These are phyloP conservation scores for Synchytrium microbalum DNA, from an alignment of 371 early-diverging fungal species.

Conservation along the genomic window DNA sequence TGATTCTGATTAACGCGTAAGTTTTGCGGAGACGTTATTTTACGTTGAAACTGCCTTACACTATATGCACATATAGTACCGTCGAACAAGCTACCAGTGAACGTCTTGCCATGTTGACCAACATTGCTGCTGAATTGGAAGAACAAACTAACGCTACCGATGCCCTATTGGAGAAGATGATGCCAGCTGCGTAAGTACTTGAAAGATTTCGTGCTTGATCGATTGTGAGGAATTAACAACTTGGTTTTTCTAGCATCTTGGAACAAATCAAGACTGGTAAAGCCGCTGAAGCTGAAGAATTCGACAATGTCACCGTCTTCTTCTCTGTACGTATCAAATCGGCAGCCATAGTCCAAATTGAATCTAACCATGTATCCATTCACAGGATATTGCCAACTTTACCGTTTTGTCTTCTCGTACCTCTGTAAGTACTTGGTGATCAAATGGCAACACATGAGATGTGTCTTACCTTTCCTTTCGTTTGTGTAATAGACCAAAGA, in stretches of 20 bases:
- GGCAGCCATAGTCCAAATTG: too few relatives aligned
- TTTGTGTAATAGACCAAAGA: conserved; percentile 26
- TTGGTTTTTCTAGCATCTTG: conserved; percentile 15
- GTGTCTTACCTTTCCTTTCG: too few relatives aligned
- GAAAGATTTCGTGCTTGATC: too few relatives aligned
- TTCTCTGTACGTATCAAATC: too few relatives aligned
- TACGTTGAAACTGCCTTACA: too few relatives aligned
- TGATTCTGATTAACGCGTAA: conserved; percentile 19
- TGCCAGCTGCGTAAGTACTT: too few relatives aligned
- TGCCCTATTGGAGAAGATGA: conserved; percentile 25
- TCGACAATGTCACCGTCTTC: conserved; percentile 21
- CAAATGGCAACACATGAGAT: background rate
- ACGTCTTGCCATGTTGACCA: conserved; percentile 17
- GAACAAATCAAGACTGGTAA: conserved; percentile 21
- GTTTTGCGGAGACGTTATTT: too few relatives aligned
- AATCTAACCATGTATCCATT: too few relatives aligned
- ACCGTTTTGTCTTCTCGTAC: conserved; percentile 18
- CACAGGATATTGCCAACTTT: conserved; percentile 23
- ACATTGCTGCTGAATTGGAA: conserved; percentile 21
- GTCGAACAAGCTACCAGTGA: conserved; percentile 20
- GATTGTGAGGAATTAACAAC: too few relatives aligned
- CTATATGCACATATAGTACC: too few relatives aligned
- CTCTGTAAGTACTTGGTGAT: conserved; percentile 9
- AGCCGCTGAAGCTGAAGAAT: conserved; percentile 22
- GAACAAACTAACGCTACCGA: conserved; percentile 22